A percentile compares a stretch with the other conserved stretches of the same genome.
These are phyloP conservation scores for Filobasidium wieringae DNA, from an alignment of 768 basidiomycete species.

Conservation along the genomic window DNA sequence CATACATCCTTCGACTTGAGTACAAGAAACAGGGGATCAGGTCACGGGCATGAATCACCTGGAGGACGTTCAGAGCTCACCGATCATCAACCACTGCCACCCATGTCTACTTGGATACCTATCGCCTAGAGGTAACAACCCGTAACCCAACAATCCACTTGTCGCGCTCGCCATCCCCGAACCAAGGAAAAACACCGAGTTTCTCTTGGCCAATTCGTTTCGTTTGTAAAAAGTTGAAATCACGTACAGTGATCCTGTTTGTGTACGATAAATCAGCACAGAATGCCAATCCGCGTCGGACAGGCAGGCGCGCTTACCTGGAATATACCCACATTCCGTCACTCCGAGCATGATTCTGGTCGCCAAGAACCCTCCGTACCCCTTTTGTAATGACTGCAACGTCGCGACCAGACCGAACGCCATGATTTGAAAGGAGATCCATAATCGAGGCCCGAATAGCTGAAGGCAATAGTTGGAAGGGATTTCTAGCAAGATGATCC, in stretches of 20 bases:
- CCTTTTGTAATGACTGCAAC: slow-evolving; percentile 27
- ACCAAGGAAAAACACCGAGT: slow-evolving; percentile 31
- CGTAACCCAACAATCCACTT: slow-evolving; percentile 26
- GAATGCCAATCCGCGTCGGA: background rate
- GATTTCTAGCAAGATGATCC: slow-evolving; percentile 35
- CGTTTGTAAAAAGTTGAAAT: slow-evolving; percentile 29
- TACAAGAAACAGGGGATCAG: background rate
- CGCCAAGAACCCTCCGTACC: slow-evolving; percentile 23
- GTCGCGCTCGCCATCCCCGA: slow-evolving; percentile 20
- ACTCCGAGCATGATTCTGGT: slow-evolving; percentile 27
- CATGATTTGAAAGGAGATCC: slow-evolving; percentile 26
- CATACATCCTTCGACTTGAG: slow-evolving; percentile 23
- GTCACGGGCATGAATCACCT: background rate
- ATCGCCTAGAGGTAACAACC: slow-evolving; percentile 22
- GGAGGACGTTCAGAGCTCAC: background rate
- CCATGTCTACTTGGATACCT: slow-evolving; percentile 14
- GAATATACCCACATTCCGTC: slow-evolving; percentile 30
- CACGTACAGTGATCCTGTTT: slow-evolving; percentile 15
- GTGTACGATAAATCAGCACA: background rate
- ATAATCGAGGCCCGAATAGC: slow-evolving; percentile 22
- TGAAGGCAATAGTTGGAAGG: slow-evolving; percentile 29
- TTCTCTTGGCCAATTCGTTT: slow-evolving; percentile 21
- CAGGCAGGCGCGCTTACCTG: slow-evolving; percentile 21
- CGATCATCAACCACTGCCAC: slow-evolving; percentile 24
- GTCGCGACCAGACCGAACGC: slow-evolving; percentile 24